These are phyloP conservation scores for Didymella keratinophila DNA, from an alignment of 2,329 filamentous ascomycete species.

Conservation along the genomic window DNA sequence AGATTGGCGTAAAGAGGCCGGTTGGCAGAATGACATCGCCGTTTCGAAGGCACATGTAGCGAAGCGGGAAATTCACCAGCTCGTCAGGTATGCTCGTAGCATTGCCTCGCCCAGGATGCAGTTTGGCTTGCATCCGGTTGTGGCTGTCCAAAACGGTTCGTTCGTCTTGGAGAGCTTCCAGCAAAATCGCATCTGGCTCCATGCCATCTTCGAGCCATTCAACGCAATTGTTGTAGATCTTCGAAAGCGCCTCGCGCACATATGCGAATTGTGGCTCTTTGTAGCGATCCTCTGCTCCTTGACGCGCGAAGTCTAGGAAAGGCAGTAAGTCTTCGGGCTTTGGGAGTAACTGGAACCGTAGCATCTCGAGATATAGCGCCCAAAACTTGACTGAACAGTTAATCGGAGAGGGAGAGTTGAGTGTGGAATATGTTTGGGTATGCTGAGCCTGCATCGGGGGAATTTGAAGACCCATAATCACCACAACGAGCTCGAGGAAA, in stretches of 20 bases:
- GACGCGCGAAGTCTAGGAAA: neutral
- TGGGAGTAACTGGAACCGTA: neutral
- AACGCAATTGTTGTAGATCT: neutral
- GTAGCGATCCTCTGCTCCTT: neutral
- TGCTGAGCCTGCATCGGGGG: neutral
- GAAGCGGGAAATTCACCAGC: conserved; percentile 4
- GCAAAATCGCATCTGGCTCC: neutral
- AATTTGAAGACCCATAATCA: neutral
- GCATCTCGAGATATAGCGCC: neutral
- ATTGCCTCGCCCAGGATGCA: neutral
- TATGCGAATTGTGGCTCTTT: neutral
- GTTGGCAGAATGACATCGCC: neutral
- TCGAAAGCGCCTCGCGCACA: neutral
- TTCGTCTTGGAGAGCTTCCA: conserved; percentile 13
- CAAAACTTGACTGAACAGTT: neutral
- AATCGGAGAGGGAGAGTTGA: neutral
- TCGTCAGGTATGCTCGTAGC: neutral
- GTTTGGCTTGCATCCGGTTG: conserved; percentile 2
- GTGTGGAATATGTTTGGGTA: neutral
- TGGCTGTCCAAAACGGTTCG: neutral
- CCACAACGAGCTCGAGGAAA: neutral
- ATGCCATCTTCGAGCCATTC: neutral
- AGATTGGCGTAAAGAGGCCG: conserved; percentile 12
- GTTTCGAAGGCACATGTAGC: neutral
- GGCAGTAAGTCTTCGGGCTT: neutral